A percentile compares a stretch with the other conserved stretches of the same genome.
Evolutionary conservation across 1,284 basidiomycete genomes (phyloP).

Genomic region (Fomitopsis schrenkii): DNA sequence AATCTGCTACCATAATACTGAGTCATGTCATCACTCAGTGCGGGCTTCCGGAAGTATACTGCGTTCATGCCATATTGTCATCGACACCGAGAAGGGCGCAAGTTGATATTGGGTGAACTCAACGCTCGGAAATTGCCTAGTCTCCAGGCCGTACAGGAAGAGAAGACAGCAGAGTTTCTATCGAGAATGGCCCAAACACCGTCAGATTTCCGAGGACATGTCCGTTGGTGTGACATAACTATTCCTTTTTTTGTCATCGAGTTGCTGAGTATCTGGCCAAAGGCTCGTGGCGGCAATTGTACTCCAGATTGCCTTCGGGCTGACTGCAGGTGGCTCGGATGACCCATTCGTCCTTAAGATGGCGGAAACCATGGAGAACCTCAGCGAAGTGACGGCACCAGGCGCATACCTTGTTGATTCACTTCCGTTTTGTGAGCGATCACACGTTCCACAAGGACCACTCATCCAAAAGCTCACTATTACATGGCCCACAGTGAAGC

Average conservation of each 20-base stretch:
- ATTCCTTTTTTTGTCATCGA: no score
- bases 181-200: neutral
- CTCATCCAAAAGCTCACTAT: no score
- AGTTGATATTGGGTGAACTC: neutral
- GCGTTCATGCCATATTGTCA: neutral
- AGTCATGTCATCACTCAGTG: neutral
- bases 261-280: neutral
- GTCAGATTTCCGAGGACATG: neutral
- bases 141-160: neutral
- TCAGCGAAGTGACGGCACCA: neutral
- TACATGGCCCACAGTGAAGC: neutral
- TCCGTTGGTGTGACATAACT: neutral
- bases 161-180: neutral
- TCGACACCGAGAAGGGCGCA: neutral
- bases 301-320: conserved; percentile 1
- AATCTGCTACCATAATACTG: no score
- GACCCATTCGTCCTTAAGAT: neutral
- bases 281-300: conserved; percentile 4
- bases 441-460: neutral
- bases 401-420: conserved; percentile 22
- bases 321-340: neutral
- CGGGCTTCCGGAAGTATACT: neutral
- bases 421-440: conserved; percentile 1
- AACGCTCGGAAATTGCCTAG: neutral
- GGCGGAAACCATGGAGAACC: neutral